A percentile compares a stretch with the other conserved stretches of the same genome.
Evolutionary conservation across 1,139 yeast species (phyloP).

Genomic region (Pichia norvegensis): DNA sequence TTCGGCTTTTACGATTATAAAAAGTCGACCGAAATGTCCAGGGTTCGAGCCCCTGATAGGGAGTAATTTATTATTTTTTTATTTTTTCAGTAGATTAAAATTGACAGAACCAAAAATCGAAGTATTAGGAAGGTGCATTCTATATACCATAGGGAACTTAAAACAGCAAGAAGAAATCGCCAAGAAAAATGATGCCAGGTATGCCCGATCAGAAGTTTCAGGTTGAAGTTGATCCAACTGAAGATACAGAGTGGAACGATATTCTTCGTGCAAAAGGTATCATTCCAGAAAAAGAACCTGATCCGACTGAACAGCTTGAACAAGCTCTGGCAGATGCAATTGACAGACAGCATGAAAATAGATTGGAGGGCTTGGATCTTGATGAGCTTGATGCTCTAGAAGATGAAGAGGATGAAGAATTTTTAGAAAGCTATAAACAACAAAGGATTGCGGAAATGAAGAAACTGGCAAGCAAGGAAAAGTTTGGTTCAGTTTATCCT

Average conservation of each 20-base stretch:
- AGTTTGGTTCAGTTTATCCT: constrained; percentile 70
- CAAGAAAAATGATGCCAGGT: constrained; percentile 12
- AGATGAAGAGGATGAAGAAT: constrained; percentile 29
- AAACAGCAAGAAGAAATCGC: too few species aligned
- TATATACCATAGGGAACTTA: too few species aligned
- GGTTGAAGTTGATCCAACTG: constrained; percentile 88
- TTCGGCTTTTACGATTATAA: constrained; percentile 36
- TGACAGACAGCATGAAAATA: constrained; percentile 61
- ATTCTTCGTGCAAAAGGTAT: constrained; percentile 83
- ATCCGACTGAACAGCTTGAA: constrained; percentile 80
- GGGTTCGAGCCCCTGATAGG: constrained; percentile 43
- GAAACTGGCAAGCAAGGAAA: constrained; percentile 50
- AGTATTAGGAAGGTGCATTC: too few species aligned
- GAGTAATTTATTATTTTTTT: constrained; percentile 22
- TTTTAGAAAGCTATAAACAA: constrained; percentile 49
- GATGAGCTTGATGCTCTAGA: constrained; percentile 65
- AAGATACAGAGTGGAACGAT: constrained; percentile 99
- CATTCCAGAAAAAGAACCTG: constrained; percentile 86
- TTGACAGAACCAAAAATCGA: too few species aligned
- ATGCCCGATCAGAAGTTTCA: constrained; percentile 40
- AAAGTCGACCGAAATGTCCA: constrained; percentile 39
- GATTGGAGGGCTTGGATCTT: constrained; percentile 65
- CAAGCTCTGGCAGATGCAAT: constrained; percentile 83
- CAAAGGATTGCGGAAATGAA: constrained; percentile 70
- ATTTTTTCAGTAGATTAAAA: too few species aligned